Conservation (phyloP, 2,329 filamentous ascomycete genomes). For the Neofusicoccum umdonicola region DNA sequence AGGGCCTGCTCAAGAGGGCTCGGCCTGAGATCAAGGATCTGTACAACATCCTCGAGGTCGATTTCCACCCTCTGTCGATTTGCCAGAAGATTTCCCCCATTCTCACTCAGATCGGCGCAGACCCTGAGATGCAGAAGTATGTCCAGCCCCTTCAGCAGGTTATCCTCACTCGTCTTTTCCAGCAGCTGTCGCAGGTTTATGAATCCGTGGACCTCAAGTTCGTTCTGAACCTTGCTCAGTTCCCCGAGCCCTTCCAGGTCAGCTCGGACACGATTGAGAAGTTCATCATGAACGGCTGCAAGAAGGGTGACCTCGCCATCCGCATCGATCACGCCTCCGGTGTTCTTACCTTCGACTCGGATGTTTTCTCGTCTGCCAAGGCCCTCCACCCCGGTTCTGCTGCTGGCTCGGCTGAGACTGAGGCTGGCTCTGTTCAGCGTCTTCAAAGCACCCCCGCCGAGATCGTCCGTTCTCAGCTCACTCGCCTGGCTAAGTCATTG, state of each 20-base stretch:
- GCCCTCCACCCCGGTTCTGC: slow-evolving; percentile 80
- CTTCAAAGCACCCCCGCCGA: slow-evolving; percentile 97
- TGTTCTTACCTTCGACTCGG: slow-evolving; percentile 93
- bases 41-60: slow-evolving; percentile 98
- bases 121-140: slow-evolving; percentile 96
- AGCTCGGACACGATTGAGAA: slow-evolving; percentile 91
- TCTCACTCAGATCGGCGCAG: slow-evolving; percentile 84
- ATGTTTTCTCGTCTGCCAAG: slow-evolving; percentile 97
- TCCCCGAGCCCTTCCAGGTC: slow-evolving; percentile 95
- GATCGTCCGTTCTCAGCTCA: slow-evolving; percentile 93
- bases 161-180: slow-evolving; percentile 95
- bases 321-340: slow-evolving; percentile 94
- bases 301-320: slow-evolving; percentile 97
- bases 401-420: slow-evolving; percentile 82
- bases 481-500: slow-evolving; percentile 84
- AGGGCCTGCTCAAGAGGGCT: slow-evolving; percentile 88
- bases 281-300: slow-evolving; percentile 99
- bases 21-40: slow-evolving; percentile 93
- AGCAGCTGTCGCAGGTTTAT: slow-evolving; percentile 98
- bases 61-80: slow-evolving; percentile 98
- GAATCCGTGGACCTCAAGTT: slow-evolving; percentile 95
- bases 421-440: slow-evolving; percentile 82
- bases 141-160: slow-evolving; percentile 95
- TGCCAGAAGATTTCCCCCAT: slow-evolving; percentile 99
- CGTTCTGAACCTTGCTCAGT: slow-evolving; percentile 88